These are phyloP conservation scores for Apiotrichum porosum DNA, from an alignment of 1,284 basidiomycete species.

Conservation along the genomic window DNA sequence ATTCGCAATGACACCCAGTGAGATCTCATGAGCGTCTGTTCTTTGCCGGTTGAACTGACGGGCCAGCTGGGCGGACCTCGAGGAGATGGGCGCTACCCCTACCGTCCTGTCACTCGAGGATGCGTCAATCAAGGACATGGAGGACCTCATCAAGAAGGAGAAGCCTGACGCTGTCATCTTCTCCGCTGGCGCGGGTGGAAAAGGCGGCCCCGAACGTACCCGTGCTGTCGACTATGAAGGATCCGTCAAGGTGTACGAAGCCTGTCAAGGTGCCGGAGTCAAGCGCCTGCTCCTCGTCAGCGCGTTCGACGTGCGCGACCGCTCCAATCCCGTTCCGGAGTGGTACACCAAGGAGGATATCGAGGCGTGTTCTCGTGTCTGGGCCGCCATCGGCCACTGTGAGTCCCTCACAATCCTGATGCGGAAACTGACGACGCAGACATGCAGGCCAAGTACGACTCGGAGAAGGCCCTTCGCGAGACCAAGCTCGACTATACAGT, in stretches of 20 bases:
- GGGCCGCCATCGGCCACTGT: constrained; percentile 46
- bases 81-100: constrained; percentile 53
- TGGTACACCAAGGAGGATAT: constrained; percentile 53
- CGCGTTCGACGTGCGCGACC: constrained; percentile 60
- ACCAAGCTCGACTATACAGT: constrained; percentile 66
- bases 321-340: constrained; percentile 48
- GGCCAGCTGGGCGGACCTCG: constrained; percentile 53
- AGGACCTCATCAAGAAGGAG: constrained; percentile 53
- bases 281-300: constrained; percentile 58
- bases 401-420: constrained; percentile 9
- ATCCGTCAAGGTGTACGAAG: constrained; percentile 67
- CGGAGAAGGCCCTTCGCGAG: constrained; percentile 60
- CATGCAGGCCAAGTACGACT: constrained; percentile 63
- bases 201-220: constrained; percentile 60
- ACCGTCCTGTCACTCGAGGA: constrained; percentile 61
- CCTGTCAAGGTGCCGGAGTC: constrained; percentile 56
- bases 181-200: constrained; percentile 64
- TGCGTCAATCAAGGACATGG: constrained; percentile 53
- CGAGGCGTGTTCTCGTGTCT: constrained; percentile 51
- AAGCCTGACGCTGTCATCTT: constrained; percentile 59
- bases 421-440: no score
- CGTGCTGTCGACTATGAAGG: constrained; percentile 66
- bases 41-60: no score
- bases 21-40: no score
- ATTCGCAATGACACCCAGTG: constrained; percentile 53